Evolutionary conservation across 768 basidiomycete species (phyloP).

Genomic region (Macrolepiota fuliginosa): DNA sequence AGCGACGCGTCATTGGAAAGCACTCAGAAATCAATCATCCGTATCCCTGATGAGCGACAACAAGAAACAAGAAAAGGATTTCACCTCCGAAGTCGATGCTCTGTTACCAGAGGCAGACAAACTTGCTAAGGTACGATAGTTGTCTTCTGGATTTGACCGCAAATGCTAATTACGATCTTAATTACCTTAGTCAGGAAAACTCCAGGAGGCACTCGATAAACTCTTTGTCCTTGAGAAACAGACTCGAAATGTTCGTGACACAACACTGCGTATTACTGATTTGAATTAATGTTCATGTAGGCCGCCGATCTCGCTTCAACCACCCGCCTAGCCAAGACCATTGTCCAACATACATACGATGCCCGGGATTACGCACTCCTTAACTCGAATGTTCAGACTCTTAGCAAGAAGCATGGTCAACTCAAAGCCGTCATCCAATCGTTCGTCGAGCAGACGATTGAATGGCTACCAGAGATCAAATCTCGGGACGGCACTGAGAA

Average conservation of each 20-base stretch:
- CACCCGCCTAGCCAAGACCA: slow-evolving; percentile 74
- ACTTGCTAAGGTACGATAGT: slow-evolving; percentile 63
- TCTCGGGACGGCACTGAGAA: slow-evolving; percentile 61
- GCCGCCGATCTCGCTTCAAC: slow-evolving; percentile 94
- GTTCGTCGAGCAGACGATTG: slow-evolving; percentile 87
- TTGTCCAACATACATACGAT: slow-evolving; percentile 70
- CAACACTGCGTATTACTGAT: background rate
- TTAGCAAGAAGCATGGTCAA: slow-evolving; percentile 98
- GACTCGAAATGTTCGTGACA: slow-evolving; percentile 79
- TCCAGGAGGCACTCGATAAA: slow-evolving; percentile 88
- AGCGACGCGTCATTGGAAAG: slow-evolving; percentile 63
- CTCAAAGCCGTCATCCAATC: slow-evolving; percentile 85
- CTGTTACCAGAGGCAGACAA: slow-evolving; percentile 67
- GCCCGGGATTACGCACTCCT: slow-evolving; percentile 67
- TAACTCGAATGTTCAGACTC: slow-evolving; percentile 61
- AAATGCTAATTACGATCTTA: slow-evolving; percentile 14
- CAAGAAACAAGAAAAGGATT: slow-evolving; percentile 87
- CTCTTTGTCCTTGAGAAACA: slow-evolving; percentile 91
- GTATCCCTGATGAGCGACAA: slow-evolving; percentile 68
- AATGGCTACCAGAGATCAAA: slow-evolving; percentile 78
- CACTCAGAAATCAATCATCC: slow-evolving; percentile 33
- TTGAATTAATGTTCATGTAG: slow-evolving; percentile 36
- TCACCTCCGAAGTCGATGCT: slow-evolving; percentile 75
- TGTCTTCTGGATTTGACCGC: background rate
- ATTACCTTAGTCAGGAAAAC: slow-evolving; percentile 62